A percentile compares a stretch with the other conserved stretches of the same genome.
phyloP scores from a whole-genome alignment of 1,284 basidiomycete species.

The Pseudozyma pruni region DNA sequence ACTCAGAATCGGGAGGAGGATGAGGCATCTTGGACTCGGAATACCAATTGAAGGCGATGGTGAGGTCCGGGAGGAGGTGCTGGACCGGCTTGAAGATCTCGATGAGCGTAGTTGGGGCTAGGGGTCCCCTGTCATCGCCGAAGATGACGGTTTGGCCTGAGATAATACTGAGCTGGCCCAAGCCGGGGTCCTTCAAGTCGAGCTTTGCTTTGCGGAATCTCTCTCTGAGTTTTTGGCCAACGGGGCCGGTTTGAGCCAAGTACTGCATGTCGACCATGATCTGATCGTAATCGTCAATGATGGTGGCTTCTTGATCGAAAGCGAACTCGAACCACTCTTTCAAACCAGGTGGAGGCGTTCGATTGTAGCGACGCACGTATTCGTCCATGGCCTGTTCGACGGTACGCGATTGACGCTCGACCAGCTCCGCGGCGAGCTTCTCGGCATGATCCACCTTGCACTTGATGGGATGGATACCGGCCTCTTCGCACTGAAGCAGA shows the following conservation, averaged over 20 bases:
- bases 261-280: constrained; percentile 22
- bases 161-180: constrained; percentile 25
- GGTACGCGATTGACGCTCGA: constrained; percentile 23
- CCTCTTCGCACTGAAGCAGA: constrained; percentile 4
- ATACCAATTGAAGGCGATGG: constrained; percentile 36
- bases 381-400: constrained; percentile 13
- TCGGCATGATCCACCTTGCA: constrained; percentile 31
- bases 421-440: constrained; percentile 18
- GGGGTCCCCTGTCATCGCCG: constrained; percentile 21
- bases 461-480: constrained; percentile 20
- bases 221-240: constrained; percentile 22
- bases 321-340: constrained; percentile 26
- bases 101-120: constrained; percentile 16
- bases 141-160: constrained; percentile 14
- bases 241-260: constrained; percentile 16
- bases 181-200: constrained; percentile 1
- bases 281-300: constrained; percentile 41
- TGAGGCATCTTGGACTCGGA: constrained; percentile 28
- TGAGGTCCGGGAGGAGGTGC: constrained; percentile 25
- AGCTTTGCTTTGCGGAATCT: constrained; percentile 28
- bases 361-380: constrained; percentile 25
- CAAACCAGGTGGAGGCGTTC: constrained; percentile 21
- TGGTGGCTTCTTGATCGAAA: constrained; percentile 21
- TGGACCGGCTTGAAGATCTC: constrained; percentile 24
- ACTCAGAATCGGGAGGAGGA: neutral